These are phyloP conservation scores for Sugiyamaella xylanicola DNA, from an alignment of 1,139 yeast genomes.

Conservation along the genomic window DNA sequence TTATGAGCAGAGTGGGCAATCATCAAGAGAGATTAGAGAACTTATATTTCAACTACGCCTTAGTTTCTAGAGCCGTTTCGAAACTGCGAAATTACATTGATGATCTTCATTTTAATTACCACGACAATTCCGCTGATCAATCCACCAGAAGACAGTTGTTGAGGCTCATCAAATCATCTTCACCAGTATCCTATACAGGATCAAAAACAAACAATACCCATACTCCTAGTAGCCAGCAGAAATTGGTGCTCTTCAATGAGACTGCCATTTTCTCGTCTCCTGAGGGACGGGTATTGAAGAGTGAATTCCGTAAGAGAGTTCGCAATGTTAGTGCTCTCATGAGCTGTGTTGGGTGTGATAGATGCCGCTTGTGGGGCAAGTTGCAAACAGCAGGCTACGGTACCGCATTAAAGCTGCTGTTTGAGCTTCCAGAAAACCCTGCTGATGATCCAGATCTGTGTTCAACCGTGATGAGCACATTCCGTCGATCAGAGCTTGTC, in stretches of 20 bases:
- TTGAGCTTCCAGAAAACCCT: constrained; percentile 65
- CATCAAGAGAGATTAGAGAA: constrained; percentile 88
- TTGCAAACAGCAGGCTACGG: constrained; percentile 97
- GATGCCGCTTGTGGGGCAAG: constrained; percentile 98
- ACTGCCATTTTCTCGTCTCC: constrained; percentile 51
- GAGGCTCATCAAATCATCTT: constrained; percentile 46
- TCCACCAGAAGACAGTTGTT: constrained; percentile 48
- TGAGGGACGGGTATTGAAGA: constrained; percentile 56
- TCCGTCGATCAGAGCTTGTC: constrained; percentile 84
- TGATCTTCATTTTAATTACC: constrained; percentile 53
- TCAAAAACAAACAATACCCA: constrained; percentile 19
- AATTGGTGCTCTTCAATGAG: constrained; percentile 53
- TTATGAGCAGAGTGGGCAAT: constrained; percentile 87
- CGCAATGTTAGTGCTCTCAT: constrained; percentile 87
- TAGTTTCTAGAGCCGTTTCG: constrained; percentile 77
- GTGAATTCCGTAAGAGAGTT: constrained; percentile 83
- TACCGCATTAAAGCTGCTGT: constrained; percentile 85
- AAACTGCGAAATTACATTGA: constrained; percentile 57
- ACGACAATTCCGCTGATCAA: constrained; percentile 51
- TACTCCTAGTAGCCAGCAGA: constrained; percentile 44
- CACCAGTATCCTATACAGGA: constrained; percentile 41
- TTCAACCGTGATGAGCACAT: constrained; percentile 45
- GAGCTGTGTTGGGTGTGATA: constrained; percentile 98
- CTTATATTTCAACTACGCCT: constrained; percentile 88
- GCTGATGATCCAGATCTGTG: constrained; percentile 46